Evolutionary conservation across 176 grass and related monocot species (phyloP).

Genomic region (Phoenix dactylifera): DNA sequence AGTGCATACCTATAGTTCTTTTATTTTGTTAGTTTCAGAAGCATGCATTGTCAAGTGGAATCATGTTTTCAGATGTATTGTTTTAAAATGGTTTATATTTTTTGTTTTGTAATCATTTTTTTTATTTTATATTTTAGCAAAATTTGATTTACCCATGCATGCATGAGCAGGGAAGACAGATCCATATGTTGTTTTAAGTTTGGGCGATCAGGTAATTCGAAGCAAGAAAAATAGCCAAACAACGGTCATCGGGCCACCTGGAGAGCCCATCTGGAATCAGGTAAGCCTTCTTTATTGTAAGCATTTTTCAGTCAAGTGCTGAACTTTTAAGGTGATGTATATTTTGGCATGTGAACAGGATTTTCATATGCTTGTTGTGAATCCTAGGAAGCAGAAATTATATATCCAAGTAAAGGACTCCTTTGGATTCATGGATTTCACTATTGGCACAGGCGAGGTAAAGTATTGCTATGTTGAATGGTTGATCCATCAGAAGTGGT

Average conservation of each 20-base stretch:
- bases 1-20: too few relatives aligned
- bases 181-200: conserved; percentile 80
- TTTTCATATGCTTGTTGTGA: conserved; percentile 78
- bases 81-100: too few relatives aligned
- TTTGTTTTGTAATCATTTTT: too few relatives aligned
- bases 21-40: too few relatives aligned
- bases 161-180: conserved; percentile 73
- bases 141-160: too few relatives aligned
- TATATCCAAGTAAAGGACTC: conserved; percentile 74
- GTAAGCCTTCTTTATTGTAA: conserved; percentile 28
- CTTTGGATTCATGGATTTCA: conserved; percentile 64
- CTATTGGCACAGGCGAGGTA: conserved; percentile 85
- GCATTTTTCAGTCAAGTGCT: not conserved
- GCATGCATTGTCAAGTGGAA: too few relatives aligned
- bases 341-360: conserved; percentile 41
- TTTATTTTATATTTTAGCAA: too few relatives aligned
- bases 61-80: too few relatives aligned
- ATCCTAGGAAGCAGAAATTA: conserved; percentile 72
- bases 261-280: conserved; percentile 97
- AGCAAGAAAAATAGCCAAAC: conserved; percentile 99
- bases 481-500: too few relatives aligned
- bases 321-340: not conserved
- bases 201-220: conserved; percentile 86
- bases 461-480: too few relatives aligned
- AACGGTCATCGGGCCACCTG: conserved; percentile 78